A percentile compares a stretch with the other conserved stretches of the same genome.
phyloP scores from a whole-genome alignment of 2,329 filamentous ascomycete genomes.

The Aschersonia sp. region DNA sequence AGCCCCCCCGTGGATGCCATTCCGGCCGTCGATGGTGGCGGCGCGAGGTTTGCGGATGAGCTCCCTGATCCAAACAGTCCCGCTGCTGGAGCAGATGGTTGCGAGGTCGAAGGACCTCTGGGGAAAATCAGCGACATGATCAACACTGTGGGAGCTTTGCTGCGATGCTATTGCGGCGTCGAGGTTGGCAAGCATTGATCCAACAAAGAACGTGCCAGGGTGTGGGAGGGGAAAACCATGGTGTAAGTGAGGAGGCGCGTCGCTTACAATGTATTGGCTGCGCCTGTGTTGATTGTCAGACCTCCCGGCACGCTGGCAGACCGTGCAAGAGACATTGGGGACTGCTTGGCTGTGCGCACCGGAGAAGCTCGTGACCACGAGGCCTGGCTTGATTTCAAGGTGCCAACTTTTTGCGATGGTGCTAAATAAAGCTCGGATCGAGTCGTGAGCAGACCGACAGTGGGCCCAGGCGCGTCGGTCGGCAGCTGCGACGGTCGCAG shows the following conservation, averaged over 20 bases:
- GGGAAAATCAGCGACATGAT: not conserved
- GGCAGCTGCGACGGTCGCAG: too few relatives aligned
- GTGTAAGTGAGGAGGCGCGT: too few relatives aligned
- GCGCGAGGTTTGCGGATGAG: conserved; percentile 12
- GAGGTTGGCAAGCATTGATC: too few relatives aligned
- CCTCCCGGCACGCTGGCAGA: conserved; percentile 46
- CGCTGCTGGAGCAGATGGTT: conserved; percentile 18
- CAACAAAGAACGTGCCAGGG: too few relatives aligned
- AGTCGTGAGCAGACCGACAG: too few relatives aligned
- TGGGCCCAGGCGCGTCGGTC: too few relatives aligned
- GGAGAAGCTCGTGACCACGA: not conserved
- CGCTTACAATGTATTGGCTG: conserved; percentile 35
- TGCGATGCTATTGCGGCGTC: too few relatives aligned
- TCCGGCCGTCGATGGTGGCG: conserved; percentile 10
- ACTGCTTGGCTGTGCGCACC: conserved; percentile 2
- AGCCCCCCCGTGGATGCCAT: conserved; percentile 23
- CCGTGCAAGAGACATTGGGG: conserved; percentile 34
- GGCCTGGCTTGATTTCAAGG: conserved; percentile 2
- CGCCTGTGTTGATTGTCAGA: conserved; percentile 49
- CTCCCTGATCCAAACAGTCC: conserved; percentile 21
- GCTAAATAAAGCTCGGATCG: not conserved
- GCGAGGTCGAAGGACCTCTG: conserved; percentile 13
- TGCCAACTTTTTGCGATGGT: conserved; percentile 2
- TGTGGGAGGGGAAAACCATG: too few relatives aligned
- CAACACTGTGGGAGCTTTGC: too few relatives aligned